Evolutionary conservation across 352 stramenopile genomes (phyloP), one percentile per base, ranked within the genome.

Genomic region (Globisporangium barbulae): DNA sequence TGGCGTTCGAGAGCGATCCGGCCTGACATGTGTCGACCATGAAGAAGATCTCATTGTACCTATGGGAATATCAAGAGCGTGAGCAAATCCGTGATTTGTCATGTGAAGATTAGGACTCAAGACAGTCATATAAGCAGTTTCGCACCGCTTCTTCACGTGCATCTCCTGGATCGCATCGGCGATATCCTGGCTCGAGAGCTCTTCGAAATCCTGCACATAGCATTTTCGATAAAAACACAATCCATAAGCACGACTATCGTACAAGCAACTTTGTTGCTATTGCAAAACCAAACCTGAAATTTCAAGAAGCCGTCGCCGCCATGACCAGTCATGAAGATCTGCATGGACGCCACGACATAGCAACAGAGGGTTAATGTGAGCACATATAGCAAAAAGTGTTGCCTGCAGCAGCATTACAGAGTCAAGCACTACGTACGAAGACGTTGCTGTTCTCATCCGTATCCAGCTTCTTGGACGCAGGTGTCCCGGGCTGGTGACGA

Each of bases 1-100:
- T 80, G 7, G 89, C 74, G 52, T 94, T 94, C 39, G 83, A 86
- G 33, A 98, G 79, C 50, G 95, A 98, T 41, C 94, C 96, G 5
- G 96, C 96, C 73, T 99, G 96, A 72, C 96, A 99, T 7, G 96
- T 99, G 83, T 99, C 96, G n/a, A 98, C 93, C 73, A 98, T 97
- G 69, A 98, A 98, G 54, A 99, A 95, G 22, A 98, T 91, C 68
- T 98, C 82, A 39, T 97, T 90, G 76, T 97, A 99, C 49, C 87
- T 93, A 59, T 28, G 39, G 9, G 12, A 41, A 41, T 41, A 4
- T 41, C 35, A 41, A 13, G 35, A 41, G 35, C 8, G 31, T 41
- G 15, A 41, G 35, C 35, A 12, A 41, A 12, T 15, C 9, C 12
- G 12, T 41, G 35, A 0, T 12, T 41, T 41, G 35, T 41, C 9